Evolutionary conservation across 1,139 yeast genomes (phyloP).

Genomic region (Meyerozyma smithsonii): DNA sequence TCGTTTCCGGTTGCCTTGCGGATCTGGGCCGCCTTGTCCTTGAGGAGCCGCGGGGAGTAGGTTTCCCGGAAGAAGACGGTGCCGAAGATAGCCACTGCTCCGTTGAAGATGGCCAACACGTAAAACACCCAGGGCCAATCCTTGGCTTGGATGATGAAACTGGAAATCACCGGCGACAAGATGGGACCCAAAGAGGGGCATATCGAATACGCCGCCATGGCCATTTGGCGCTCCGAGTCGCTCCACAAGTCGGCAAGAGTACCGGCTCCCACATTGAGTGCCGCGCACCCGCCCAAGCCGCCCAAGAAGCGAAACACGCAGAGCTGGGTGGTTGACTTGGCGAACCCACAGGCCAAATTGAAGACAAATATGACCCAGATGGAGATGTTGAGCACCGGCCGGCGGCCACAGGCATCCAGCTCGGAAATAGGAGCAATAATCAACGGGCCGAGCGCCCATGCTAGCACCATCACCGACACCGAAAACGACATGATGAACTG

Average conservation of each 20-base stretch:
- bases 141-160: slow-evolving; percentile 17
- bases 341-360: slow-evolving; percentile 55
- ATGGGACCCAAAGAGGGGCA: slow-evolving; percentile 49
- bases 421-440: slow-evolving; percentile 60
- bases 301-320: slow-evolving; percentile 56
- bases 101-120: slow-evolving; percentile 39
- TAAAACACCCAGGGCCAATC: slow-evolving; percentile 45
- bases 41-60: slow-evolving; percentile 35
- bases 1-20: slow-evolving; percentile 33
- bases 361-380: slow-evolving; percentile 49
- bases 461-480: slow-evolving; percentile 55
- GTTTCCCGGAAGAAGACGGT: slow-evolving; percentile 36
- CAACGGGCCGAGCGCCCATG: slow-evolving; percentile 62
- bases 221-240: slow-evolving; percentile 47
- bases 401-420: slow-evolving; percentile 46
- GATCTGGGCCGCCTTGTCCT: slow-evolving; percentile 26
- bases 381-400: slow-evolving; percentile 45
- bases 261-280: slow-evolving; percentile 70
- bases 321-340: slow-evolving; percentile 49
- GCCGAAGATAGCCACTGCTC: slow-evolving; percentile 32
- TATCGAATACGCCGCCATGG: slow-evolving; percentile 55
- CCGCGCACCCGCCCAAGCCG: slow-evolving; percentile 63
- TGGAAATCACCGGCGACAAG: slow-evolving; percentile 30
- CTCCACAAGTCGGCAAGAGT: slow-evolving; percentile 59
- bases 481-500: slow-evolving; percentile 40